Conservation (phyloP, 192 early-diverging fungal genomes). For the Gonapodya sp. region DNA sequence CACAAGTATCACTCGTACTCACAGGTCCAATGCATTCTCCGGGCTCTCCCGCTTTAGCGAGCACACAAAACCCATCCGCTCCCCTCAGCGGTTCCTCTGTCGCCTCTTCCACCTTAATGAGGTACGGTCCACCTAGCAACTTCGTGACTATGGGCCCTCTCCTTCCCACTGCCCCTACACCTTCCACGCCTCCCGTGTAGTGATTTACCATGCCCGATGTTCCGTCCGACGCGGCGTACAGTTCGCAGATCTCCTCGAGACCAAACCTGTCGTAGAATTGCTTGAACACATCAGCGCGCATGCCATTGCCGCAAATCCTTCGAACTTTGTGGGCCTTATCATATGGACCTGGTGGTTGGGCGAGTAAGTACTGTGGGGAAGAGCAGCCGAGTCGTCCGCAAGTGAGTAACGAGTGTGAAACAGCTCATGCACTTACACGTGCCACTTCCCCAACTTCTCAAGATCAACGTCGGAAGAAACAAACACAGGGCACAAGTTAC, state of each 20-base stretch:
- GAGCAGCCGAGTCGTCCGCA: too few species aligned
- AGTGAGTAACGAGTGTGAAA: neutral
- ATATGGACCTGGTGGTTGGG: neutral
- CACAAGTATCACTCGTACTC: neutral
- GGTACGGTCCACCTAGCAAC: neutral
- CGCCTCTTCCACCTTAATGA: neutral
- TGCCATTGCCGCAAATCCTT: neutral
- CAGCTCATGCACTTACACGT: neutral
- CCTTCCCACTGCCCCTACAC: neutral
- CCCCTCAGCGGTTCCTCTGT: neutral
- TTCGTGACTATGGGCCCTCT: neutral
- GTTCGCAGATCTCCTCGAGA: neutral
- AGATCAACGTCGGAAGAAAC: too few species aligned
- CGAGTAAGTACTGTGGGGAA: constrained; percentile 2
- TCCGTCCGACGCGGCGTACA: constrained; percentile 12
- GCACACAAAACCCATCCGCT: neutral
- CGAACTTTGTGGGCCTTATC: neutral
- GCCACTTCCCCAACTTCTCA: neutral
- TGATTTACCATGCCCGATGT: neutral
- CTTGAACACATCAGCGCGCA: neutral
- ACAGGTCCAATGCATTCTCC: neutral
- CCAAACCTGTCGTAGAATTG: neutral
- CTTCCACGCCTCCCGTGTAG: neutral
- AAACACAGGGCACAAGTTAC: neutral
- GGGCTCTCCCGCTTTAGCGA: constrained; percentile 1